phyloP scores from a whole-genome alignment of 305 asterid genomes.

The Caryopteris hybrid region DNA sequence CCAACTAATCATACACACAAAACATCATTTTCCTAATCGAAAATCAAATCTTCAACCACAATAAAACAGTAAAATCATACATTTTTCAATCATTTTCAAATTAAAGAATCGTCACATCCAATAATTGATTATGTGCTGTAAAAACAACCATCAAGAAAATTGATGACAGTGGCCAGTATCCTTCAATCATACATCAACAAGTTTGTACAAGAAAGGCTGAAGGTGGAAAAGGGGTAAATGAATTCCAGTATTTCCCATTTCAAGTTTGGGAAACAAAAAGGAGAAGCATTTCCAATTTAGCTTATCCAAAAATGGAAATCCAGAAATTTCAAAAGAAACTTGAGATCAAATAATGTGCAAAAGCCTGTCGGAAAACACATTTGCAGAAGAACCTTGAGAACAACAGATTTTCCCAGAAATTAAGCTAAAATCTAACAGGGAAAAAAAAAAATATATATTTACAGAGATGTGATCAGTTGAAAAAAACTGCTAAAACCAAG shows the following conservation, averaged over 20 bases:
- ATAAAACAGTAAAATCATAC: slow-evolving; percentile 2
- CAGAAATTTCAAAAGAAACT: neutral
- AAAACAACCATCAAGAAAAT: neutral
- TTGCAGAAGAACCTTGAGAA: no score
- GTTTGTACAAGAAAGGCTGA: neutral
- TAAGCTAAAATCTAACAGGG: neutral
- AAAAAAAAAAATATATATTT: neutral
- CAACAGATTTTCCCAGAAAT: slow-evolving; percentile 7
- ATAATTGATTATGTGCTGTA: neutral
- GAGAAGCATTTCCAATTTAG: neutral
- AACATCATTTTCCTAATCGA: neutral
- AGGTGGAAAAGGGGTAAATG: neutral
- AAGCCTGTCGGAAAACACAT: neutral
- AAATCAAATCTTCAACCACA: neutral
- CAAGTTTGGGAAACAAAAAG: neutral
- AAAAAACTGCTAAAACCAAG: slow-evolving; percentile 14
- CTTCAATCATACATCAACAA: neutral
- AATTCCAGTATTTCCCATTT: neutral
- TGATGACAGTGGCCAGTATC: neutral
- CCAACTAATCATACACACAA: neutral
- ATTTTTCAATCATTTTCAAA: neutral
- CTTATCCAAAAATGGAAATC: neutral
- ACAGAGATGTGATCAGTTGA: neutral
- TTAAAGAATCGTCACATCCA: neutral
- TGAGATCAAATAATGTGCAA: neutral